phyloP scores from a whole-genome alignment of 768 basidiomycete genomes.

The Trametes meyenii region DNA sequence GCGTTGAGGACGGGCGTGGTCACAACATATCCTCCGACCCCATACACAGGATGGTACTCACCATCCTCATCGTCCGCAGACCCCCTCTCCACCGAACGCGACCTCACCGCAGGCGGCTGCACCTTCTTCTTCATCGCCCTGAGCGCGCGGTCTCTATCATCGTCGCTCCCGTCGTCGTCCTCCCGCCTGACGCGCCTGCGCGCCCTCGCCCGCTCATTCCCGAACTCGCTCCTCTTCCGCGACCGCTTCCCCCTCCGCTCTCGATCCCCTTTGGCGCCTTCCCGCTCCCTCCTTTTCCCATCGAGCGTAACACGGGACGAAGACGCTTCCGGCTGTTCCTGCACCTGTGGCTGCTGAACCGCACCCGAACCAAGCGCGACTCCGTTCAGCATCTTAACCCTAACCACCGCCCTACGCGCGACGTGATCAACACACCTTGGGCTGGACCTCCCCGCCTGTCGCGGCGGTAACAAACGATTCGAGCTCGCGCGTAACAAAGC shows the following conservation, averaged over 20 bases:
- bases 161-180: conserved; percentile 4
- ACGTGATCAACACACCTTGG: conserved; percentile 45
- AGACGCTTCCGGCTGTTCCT: conserved; percentile 25
- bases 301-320: conserved; percentile 31
- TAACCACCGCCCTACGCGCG: conserved; percentile 2
- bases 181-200: conserved; percentile 13
- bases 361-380: neutral
- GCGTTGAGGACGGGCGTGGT: neutral
- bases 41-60: neutral
- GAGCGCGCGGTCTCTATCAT: conserved; percentile 9
- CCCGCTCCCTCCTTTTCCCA: conserved; percentile 14
- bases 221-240: conserved; percentile 21
- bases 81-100: conserved; percentile 16
- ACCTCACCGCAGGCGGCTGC: conserved; percentile 4
- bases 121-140: conserved; percentile 14
- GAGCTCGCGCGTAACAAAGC: conserved; percentile 70
- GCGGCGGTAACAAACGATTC: conserved; percentile 72
- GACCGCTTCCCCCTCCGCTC: conserved; percentile 23
- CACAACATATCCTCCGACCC: neutral
- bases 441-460: conserved; percentile 54
- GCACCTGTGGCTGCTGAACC: conserved; percentile 9
- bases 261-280: conserved; percentile 16
- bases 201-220: conserved; percentile 15
- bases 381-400: conserved; percentile 6
- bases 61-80: conserved; percentile 23